Evolutionary conservation across 73 alveolate species (phyloP).

Genomic region (Diophrys appendiculata): DNA sequence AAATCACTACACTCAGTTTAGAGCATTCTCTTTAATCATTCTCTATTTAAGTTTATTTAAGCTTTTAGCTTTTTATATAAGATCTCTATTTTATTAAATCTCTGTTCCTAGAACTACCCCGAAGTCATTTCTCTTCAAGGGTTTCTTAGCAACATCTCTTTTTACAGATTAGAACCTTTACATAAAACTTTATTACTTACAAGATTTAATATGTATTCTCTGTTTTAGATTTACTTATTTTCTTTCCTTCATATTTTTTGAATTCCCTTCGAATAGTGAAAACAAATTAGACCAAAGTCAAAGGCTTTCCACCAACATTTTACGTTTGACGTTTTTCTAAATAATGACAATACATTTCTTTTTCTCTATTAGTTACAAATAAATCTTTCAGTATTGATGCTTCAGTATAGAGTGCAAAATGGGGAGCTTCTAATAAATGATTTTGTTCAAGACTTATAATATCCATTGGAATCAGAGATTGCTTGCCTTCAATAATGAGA

Average conservation of each 20-base stretch:
- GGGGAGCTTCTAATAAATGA: background rate
- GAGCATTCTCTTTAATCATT: too few relatives aligned
- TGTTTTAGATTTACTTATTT: background rate
- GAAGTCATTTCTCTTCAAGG: too few relatives aligned
- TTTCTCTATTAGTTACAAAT: background rate
- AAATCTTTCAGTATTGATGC: background rate
- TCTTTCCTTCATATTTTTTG: background rate
- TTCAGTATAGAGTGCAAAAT: background rate
- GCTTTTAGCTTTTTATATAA: too few relatives aligned
- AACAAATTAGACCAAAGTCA: background rate
- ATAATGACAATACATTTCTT: background rate
- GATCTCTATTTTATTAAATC: too few relatives aligned
- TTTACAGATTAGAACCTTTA: too few relatives aligned
- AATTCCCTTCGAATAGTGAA: background rate
- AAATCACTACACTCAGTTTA: too few relatives aligned
- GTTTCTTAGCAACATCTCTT: too few relatives aligned
- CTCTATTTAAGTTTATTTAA: too few relatives aligned
- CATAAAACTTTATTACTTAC: too few relatives aligned
- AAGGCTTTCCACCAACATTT: background rate
- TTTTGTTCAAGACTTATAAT: background rate
- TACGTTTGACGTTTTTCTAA: background rate
- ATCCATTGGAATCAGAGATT: background rate
- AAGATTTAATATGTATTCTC: background rate
- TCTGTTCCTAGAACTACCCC: too few relatives aligned
- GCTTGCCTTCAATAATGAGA: background rate